A percentile compares a stretch with the other conserved stretches of the same genome.
phyloP scores from a whole-genome alignment of 495 filamentous ascomycete genomes.

The Annulohypoxylon bovei region DNA sequence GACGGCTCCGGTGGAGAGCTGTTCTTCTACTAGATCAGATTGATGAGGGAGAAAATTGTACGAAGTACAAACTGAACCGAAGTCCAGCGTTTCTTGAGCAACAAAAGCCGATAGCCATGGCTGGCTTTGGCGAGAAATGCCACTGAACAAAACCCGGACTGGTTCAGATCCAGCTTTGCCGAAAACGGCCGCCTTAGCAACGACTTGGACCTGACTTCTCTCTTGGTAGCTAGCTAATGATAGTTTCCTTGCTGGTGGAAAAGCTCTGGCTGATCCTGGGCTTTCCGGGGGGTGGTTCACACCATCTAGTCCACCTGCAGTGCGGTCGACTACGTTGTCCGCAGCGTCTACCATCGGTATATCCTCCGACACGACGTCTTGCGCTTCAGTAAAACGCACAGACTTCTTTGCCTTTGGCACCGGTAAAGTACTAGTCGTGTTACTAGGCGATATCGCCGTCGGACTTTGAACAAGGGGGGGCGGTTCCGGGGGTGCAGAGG shows the following conservation, averaged over 20 bases:
- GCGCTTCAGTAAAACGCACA: conserved; percentile 50
- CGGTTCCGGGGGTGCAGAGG: neutral
- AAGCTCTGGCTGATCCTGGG: neutral
- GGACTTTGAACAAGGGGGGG: conserved; percentile 29
- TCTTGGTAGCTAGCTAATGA: conserved; percentile 41
- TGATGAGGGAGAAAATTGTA: conserved; percentile 34
- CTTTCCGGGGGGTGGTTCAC: neutral
- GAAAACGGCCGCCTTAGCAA: conserved; percentile 45
- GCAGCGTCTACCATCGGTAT: conserved; percentile 8
- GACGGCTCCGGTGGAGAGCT: conserved; percentile 36
- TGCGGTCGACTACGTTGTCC: neutral
- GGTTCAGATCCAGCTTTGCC: conserved; percentile 30
- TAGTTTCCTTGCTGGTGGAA: conserved; percentile 5
- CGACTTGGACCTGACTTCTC: conserved; percentile 34
- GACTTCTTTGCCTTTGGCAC: conserved; percentile 48
- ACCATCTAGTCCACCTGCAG: neutral
- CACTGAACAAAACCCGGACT: conserved; percentile 46
- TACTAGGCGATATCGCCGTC: conserved; percentile 20
- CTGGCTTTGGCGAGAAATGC: conserved; percentile 42
- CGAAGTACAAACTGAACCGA: conserved; percentile 47
- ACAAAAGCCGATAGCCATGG: conserved; percentile 52
- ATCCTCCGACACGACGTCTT: conserved; percentile 30
- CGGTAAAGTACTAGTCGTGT: neutral
- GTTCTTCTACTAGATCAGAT: conserved; percentile 18
- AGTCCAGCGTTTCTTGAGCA: conserved; percentile 42